Percentiles rank a stretch among this genome's conserved stretches.
These are phyloP conservation scores for Colletotrichum brevisporum DNA, from an alignment of 2,329 filamentous ascomycete genomes.

Conservation along the genomic window DNA sequence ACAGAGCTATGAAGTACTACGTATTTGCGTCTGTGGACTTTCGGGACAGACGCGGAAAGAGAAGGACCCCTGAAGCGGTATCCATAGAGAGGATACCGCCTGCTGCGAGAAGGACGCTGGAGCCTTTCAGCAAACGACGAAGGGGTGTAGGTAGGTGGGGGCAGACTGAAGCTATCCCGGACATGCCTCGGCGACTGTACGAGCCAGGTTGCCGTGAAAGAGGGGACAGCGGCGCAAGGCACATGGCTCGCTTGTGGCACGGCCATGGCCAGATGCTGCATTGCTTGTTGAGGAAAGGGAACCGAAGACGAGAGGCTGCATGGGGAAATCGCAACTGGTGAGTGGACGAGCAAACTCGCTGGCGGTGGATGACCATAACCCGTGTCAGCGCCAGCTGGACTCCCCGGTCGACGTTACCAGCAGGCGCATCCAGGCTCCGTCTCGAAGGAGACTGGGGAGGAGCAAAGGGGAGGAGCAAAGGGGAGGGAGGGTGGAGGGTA, in stretches of 20 bases:
- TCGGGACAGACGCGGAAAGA: slow-evolving; percentile 21
- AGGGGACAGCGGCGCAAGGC: slow-evolving; percentile 10
- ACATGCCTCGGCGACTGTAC: slow-evolving; percentile 25
- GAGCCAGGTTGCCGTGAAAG: slow-evolving; percentile 15
- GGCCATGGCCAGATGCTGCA: slow-evolving; percentile 18
- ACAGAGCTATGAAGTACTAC: slow-evolving; percentile 21
- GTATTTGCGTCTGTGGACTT: slow-evolving; percentile 17
- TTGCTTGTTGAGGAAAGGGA: slow-evolving; percentile 11
- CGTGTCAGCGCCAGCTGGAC: slow-evolving; percentile 26
- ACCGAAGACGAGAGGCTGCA: slow-evolving; percentile 16
- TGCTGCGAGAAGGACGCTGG: slow-evolving; percentile 2
- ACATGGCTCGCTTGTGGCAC: slow-evolving; percentile 8
- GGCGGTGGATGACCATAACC: slow-evolving; percentile 28
- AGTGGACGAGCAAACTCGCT: slow-evolving; percentile 31
- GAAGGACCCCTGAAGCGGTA: slow-evolving; percentile 25
- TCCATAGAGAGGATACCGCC: slow-evolving; percentile 19
- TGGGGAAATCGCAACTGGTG: slow-evolving; percentile 26
- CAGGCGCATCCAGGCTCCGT: slow-evolving; percentile 8
- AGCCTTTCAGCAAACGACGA: slow-evolving; percentile 11
- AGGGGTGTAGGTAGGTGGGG: slow-evolving; percentile 27
- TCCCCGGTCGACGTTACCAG: slow-evolving; percentile 8
- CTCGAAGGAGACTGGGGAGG: background rate
- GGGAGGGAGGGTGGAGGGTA: too few species aligned
- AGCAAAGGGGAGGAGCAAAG: background rate
- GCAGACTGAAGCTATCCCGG: slow-evolving; percentile 37